These are phyloP conservation scores for Drosera capensis DNA, from an alignment of 148 eudicot species.

Conservation along the genomic window DNA sequence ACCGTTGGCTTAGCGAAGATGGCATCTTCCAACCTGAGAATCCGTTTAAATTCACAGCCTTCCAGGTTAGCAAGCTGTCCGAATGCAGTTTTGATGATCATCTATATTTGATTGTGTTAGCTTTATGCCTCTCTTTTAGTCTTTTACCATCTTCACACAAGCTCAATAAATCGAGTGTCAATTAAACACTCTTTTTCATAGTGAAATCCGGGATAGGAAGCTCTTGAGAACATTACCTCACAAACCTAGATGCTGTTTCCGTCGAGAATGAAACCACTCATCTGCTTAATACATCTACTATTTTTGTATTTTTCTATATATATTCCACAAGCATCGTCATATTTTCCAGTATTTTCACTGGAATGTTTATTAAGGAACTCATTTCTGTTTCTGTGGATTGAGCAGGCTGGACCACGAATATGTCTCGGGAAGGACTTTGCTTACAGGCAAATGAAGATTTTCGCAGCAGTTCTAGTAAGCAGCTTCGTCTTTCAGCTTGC, in stretches of 20 bases:
- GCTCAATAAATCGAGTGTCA: too few species aligned
- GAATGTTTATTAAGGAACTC: neutral
- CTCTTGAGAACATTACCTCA: too few species aligned
- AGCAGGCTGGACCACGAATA: constrained; percentile 27
- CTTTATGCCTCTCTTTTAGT: neutral
- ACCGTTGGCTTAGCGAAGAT: constrained; percentile 62
- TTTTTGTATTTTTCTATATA: neutral
- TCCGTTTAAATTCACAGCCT: constrained; percentile 67
- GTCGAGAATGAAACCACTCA: too few species aligned
- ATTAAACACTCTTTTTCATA: too few species aligned
- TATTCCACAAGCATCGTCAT: neutral
- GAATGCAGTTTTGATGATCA: neutral
- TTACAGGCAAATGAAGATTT: constrained; percentile 60
- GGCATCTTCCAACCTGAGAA: constrained; percentile 66
- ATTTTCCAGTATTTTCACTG: neutral
- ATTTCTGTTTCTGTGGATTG: neutral
- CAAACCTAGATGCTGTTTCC: too few species aligned
- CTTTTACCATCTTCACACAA: too few species aligned
- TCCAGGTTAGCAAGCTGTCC: constrained; percentile 23
- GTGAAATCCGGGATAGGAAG: too few species aligned
- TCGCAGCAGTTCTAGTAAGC: constrained; percentile 33
- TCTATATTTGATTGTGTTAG: neutral
- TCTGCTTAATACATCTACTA: too few species aligned
- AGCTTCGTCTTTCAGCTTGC: constrained; percentile 39
- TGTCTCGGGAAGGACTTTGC: constrained; percentile 30